Conservation (phyloP, 2,329 filamentous ascomycete genomes). For the Didymella arachidicola region DNA sequence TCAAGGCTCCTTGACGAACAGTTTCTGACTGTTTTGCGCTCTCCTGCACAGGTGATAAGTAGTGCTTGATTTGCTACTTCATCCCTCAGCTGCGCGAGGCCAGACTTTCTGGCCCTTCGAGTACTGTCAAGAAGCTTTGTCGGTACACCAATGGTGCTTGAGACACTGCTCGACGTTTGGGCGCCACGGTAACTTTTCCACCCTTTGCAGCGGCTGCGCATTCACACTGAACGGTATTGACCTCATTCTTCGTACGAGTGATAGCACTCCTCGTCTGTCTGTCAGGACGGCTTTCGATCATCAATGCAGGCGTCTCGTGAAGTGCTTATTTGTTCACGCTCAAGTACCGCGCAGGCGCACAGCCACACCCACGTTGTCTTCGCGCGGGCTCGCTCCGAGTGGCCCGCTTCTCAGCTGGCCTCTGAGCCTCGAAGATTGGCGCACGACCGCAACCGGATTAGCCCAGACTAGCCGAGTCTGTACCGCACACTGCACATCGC, state of each 20-base stretch:
- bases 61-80: no score
- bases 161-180: neutral
- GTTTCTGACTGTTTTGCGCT: no score
- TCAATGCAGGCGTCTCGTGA: neutral
- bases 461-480: neutral
- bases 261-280: neutral
- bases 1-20: no score
- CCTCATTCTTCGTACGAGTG: neutral
- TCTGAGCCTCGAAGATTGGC: neutral
- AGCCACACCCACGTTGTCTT: constrained; percentile 1
- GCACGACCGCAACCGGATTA: neutral
- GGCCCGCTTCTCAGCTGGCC: neutral
- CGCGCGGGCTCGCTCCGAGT: neutral
- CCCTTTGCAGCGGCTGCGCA: neutral
- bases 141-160: no score
- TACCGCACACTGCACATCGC: neutral
- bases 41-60: no score
- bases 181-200: neutral
- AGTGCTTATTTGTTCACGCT: neutral
- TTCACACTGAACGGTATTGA: neutral
- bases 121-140: no score
- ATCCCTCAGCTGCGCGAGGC: no score
- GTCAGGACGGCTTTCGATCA: no score
- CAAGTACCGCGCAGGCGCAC: neutral
- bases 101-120: no score